Conservation (phyloP, 1,284 basidiomycete genomes). For the Omphalotus olearius region DNA sequence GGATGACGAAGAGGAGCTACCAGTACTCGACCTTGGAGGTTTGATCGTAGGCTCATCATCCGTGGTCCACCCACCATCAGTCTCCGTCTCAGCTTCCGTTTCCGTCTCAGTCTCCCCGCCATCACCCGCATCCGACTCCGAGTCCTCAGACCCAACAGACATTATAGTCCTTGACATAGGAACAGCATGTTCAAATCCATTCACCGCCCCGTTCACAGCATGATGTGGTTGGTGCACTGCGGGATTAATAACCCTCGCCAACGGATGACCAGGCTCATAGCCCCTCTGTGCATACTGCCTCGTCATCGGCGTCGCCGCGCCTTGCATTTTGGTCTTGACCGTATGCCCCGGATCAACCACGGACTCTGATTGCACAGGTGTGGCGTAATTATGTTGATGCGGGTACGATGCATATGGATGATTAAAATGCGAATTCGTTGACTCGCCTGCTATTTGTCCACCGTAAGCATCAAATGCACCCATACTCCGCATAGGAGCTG, state of each 20-base stretch:
- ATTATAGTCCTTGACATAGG: neutral
- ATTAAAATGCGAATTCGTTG: slow-evolving; percentile 13
- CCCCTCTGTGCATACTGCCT: slow-evolving; percentile 11
- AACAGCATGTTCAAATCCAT: neutral
- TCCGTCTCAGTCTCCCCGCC: slow-evolving; percentile 40
- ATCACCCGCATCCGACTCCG: slow-evolving; percentile 16
- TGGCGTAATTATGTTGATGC: neutral
- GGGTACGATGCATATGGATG: slow-evolving; percentile 14
- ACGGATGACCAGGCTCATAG: slow-evolving; percentile 13
- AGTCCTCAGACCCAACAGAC: neutral
- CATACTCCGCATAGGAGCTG: slow-evolving; percentile 46
- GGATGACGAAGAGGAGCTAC: slow-evolving; percentile 15
- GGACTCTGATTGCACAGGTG: neutral
- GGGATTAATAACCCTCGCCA: slow-evolving; percentile 1
- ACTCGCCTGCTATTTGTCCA: slow-evolving; percentile 27
- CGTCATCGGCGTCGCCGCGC: slow-evolving; percentile 14
- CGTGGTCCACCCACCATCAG: slow-evolving; percentile 49
- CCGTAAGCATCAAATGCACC: slow-evolving; percentile 51
- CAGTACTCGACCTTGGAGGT: slow-evolving; percentile 32
- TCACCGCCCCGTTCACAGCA: neutral
- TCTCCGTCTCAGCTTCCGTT: slow-evolving; percentile 40
- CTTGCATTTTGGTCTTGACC: neutral
- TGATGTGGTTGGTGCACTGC: slow-evolving; percentile 1
- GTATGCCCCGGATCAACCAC: too few relatives aligned
- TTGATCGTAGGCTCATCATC: slow-evolving; percentile 77